Evolutionary conservation across 169 alveolate genomes (phyloP), one percentile per base, ranked within the genome.

Genomic region (Cryptosporidium sp.): DNA sequence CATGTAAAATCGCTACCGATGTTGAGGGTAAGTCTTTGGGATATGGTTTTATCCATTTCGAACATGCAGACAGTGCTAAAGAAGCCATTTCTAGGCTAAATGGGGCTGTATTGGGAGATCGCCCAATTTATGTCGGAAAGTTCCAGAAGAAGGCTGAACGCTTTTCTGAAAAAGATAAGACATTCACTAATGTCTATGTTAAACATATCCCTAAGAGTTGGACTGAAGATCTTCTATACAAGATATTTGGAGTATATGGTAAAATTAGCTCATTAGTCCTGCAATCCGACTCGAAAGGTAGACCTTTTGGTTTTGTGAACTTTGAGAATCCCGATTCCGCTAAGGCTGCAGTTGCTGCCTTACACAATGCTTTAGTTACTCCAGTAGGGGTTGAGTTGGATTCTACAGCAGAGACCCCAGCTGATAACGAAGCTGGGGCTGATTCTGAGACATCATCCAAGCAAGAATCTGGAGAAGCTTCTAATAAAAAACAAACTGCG

Each of bases 11-110:
- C n/a, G 97, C 98, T 16, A 92, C 95, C 5, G 98, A 96, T 84
- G 91, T 91, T 21, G 91, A 92, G 39, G 98, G 98, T 39, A 92
- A 92, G 52, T 95, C 98, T 80, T 94, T 94, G 72, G 99, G 99
- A 23, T 97, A 96, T 80, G 99, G 99, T 14, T 98, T 97, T 61
- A 99, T 98, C n/a, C 98, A 97, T 92, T 97, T 95, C 87, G 97
- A 96, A 61, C 94, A 94, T 39, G 98, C 94, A 53, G 99, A 96
- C 51, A 93, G 96, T 69, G 99, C 99, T 1, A 91, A 93, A 60
- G 97, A 95, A 85, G 99, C 98, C 23, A 95, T 97, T 37, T 97
- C 95, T 71, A 91, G 96, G 92, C 95, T 97, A 60, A 97, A 97
- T 75, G 98, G 98, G 65, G 94, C 95, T 93, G 92, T 93, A 52